phyloP scores from a whole-genome alignment of 2,329 filamentous ascomycete genomes.

The Penicillium glabrum region DNA sequence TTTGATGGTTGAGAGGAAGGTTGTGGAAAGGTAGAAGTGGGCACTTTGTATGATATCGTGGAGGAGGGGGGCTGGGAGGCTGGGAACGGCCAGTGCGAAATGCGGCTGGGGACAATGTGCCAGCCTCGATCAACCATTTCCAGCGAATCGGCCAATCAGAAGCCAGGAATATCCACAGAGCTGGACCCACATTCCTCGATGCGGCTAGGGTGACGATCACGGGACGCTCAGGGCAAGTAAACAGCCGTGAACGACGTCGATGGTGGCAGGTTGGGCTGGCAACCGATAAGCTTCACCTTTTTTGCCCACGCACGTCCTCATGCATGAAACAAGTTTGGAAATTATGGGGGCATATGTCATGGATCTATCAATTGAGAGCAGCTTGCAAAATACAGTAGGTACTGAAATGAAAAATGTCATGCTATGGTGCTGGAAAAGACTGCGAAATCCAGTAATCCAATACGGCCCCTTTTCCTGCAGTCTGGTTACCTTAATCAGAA shows the following conservation, averaged over 20 bases:
- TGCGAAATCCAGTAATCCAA: no score
- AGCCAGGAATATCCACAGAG: background rate
- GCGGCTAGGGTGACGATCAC: constrained; percentile 18
- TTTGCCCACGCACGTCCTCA: background rate
- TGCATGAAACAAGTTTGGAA: background rate
- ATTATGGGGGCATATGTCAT: no score
- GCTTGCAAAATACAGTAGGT: no score
- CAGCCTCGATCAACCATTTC: constrained; percentile 21
- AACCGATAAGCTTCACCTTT: constrained; percentile 19
- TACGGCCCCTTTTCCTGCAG: no score
- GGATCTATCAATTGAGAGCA: no score
- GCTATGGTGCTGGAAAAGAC: no score
- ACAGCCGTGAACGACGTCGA: constrained; percentile 18
- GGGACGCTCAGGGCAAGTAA: constrained; percentile 24
- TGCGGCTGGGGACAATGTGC: constrained; percentile 17
- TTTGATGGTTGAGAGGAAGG: constrained; percentile 6
- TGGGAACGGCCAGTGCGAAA: constrained; percentile 24
- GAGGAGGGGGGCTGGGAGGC: constrained; percentile 28
- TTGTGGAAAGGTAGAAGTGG: background rate
- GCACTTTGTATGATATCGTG: constrained; percentile 20
- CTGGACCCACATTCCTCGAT: background rate
- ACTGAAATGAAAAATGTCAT: no score
- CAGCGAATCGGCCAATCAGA: constrained; percentile 9
- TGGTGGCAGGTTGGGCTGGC: constrained; percentile 20
- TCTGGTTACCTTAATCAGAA: no score